Base-by-base conservation (phyloP, 2,329 filamentous ascomycete species). In the Penicillium sp. region DNA sequence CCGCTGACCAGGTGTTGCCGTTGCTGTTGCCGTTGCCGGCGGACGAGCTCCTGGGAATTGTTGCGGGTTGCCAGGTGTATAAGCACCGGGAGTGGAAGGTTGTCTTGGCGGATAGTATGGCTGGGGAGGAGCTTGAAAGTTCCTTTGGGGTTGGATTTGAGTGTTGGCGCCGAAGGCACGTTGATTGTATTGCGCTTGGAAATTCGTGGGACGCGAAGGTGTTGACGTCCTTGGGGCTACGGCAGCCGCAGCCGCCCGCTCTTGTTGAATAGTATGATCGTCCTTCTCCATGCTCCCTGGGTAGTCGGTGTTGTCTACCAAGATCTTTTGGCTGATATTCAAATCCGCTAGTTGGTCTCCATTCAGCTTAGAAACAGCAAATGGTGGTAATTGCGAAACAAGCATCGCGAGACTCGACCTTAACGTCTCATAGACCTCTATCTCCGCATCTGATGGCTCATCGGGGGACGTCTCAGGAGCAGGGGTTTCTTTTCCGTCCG, bases 211-310 rank as follows among this genome's bases (percentile, higher is more conserved):
- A 35, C 76, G 71, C 13, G 73, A 69, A 15, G 78, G 76, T 3
- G 75, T 78, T 23, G 76, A 70, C 35, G 71, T 71, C 41, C 75
- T 75, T 23, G 77, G 71, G 55, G 55, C 50, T 17, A 51, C 47
- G 19, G 72, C 67, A 31, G 73, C 64, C 47, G 71, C 73, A 13
- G 75, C 70, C 19, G 72, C 69, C 49, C 79, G 77, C 62, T 78
- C 77, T 65, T 79, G 77, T 58, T 86, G 85, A 35, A 84, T 75
- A 46, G 85, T 85, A 45, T 83, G 83, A 66, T 92, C 90, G 68
- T 96, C 92, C 69, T 94, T 91, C 69, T 96, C 92, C 86, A 96
- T 89, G 4, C 90, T 87, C 5, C 93, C 93, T 65, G 85, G 86
- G 75, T 91, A 91, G 70, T 92, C 88, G 56, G 90, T 88, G 7